phyloP scores from a whole-genome alignment of 148 eudicot genomes.

The Rhododendron ovatum region DNA sequence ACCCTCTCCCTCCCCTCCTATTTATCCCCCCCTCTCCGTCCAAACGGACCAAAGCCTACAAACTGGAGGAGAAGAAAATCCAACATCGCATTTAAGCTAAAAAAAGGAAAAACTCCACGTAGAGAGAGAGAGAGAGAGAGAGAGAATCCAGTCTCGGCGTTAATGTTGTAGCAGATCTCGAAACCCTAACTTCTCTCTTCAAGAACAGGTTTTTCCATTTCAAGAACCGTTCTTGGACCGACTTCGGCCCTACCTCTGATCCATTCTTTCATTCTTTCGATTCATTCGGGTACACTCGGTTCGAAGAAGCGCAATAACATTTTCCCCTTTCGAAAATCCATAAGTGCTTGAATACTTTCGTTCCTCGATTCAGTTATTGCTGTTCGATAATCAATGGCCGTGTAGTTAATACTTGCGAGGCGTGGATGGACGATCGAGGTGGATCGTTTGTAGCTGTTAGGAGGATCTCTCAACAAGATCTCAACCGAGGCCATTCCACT shows the following conservation, averaged over 20 bases:
- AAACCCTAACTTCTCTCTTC: slow-evolving; percentile 38
- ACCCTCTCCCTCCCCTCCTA: no score
- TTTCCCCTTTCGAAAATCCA: neutral
- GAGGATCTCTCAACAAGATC: slow-evolving; percentile 72
- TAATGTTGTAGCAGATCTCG: slow-evolving; percentile 35
- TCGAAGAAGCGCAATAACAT: neutral
- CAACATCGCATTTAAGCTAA: no score
- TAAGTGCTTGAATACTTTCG: neutral
- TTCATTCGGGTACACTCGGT: neutral
- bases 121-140: neutral
- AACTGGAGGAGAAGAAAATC: neutral
- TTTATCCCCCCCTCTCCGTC: neutral
- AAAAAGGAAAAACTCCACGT: neutral
- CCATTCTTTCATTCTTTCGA: neutral
- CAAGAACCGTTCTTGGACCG: slow-evolving; percentile 6
- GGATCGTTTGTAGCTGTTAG: slow-evolving; percentile 95
- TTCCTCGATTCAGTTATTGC: neutral
- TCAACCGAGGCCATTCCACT: slow-evolving; percentile 65
- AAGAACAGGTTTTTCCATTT: neutral
- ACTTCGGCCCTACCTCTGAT: neutral
- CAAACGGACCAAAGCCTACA: neutral
- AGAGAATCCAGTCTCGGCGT: neutral
- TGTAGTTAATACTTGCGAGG: slow-evolving; percentile 4
- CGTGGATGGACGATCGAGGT: slow-evolving; percentile 78
- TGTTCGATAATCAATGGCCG: neutral